Evolutionary conservation across 495 filamentous ascomycete genomes (phyloP).

Genomic region (Xylaria nigripes): DNA sequence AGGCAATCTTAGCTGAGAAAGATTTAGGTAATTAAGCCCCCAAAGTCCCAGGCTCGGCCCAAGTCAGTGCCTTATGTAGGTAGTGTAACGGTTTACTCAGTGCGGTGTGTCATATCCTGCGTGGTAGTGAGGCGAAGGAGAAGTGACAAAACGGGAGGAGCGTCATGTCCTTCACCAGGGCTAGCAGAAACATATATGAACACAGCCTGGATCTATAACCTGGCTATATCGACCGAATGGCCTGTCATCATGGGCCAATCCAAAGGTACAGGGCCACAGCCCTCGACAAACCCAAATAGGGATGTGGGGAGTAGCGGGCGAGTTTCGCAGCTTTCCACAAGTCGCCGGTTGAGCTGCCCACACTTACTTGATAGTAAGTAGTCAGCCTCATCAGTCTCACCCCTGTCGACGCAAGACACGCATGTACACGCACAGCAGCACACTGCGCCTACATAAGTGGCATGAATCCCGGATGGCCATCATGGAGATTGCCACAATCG

Average conservation of each 20-base stretch:
- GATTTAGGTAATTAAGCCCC: background rate
- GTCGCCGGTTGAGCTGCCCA: conserved; percentile 7
- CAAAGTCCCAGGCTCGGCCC: conserved; percentile 9
- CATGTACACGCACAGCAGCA: background rate
- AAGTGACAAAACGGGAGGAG: background rate
- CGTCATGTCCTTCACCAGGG: background rate
- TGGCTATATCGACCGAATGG: conserved; percentile 1
- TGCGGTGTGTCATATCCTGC: background rate
- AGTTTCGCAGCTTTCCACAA: conserved; percentile 5
- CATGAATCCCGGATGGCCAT: conserved; percentile 5
- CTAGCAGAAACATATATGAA: conserved; percentile 7
- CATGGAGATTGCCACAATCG: conserved; percentile 1
- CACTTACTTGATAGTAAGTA: background rate
- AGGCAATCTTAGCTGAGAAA: conserved; percentile 9
- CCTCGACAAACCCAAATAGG: background rate
- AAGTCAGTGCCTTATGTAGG: background rate
- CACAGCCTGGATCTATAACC: conserved; percentile 3
- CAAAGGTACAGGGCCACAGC: background rate
- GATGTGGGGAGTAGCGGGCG: conserved; percentile 9
- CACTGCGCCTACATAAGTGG: conserved; percentile 1
- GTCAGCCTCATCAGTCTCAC: conserved; percentile 13
- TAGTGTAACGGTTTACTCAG: background rate
- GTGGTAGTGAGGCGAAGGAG: background rate
- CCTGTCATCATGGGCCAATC: conserved; percentile 3
- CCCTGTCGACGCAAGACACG: conserved; percentile 1